Evolutionary conservation across 306 rosid species (phyloP).

Genomic region (Cyclanthera cordifolia): DNA sequence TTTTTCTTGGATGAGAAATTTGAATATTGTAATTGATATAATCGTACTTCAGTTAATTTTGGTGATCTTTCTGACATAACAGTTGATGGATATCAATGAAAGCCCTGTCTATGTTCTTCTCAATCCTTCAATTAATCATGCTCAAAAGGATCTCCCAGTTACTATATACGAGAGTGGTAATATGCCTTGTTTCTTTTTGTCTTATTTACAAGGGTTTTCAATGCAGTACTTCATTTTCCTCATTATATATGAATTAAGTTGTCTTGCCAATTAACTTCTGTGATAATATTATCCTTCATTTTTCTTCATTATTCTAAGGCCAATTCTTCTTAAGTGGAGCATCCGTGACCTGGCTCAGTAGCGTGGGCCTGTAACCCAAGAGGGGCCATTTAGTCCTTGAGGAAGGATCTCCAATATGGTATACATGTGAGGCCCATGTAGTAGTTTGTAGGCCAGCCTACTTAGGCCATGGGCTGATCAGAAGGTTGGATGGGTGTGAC

Average conservation of each 20-base stretch:
- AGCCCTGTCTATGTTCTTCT: constrained; percentile 92
- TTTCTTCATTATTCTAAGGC: neutral
- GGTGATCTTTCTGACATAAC: constrained; percentile 19
- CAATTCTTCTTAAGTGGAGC: neutral
- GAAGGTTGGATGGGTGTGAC: too few species aligned
- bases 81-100: constrained; percentile 94
- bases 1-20: neutral
- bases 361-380: too few species aligned
- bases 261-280: neutral
- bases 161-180: constrained; percentile 84
- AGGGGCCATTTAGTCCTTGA: too few species aligned
- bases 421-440: too few species aligned
- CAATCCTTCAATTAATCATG: constrained; percentile 69
- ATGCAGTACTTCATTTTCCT: neutral
- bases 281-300: neutral
- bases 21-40: neutral
- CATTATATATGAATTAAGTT: neutral
- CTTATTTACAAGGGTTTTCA: constrained; percentile 11
- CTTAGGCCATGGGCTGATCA: too few species aligned
- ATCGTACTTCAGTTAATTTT: constrained; percentile 6
- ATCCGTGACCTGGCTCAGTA: too few species aligned
- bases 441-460: too few species aligned
- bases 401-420: too few species aligned
- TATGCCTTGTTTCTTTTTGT: constrained; percentile 13
- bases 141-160: constrained; percentile 91